phyloP scores from a whole-genome alignment of 352 stramenopile species.

The Phytophthora syringae region DNA sequence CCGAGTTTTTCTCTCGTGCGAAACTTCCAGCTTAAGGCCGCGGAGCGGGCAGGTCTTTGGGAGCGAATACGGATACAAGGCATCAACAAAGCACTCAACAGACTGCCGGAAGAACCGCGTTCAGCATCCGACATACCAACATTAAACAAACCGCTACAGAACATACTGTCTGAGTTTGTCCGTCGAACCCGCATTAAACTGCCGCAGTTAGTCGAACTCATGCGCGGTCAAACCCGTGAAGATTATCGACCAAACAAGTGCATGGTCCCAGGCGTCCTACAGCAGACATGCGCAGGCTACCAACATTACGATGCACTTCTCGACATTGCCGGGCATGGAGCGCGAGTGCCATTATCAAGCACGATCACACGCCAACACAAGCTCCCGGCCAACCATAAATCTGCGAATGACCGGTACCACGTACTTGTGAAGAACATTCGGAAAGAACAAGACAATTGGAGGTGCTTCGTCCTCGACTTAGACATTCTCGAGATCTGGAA shows the following conservation, averaged over 20 bases:
- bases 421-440: slow-evolving; percentile 25
- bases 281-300: background rate
- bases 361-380: background rate
- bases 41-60: background rate
- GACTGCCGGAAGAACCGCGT: background rate
- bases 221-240: slow-evolving; percentile 12
- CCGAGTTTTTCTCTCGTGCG: background rate
- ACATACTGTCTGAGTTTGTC: slow-evolving; percentile 13
- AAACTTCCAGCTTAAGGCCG: background rate
- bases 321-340: background rate
- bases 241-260: slow-evolving; percentile 16
- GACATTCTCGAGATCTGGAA: slow-evolving; percentile 17
- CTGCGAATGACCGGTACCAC: slow-evolving; percentile 2
- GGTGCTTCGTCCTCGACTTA: slow-evolving; percentile 8
- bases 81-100: background rate
- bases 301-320: slow-evolving; percentile 4
- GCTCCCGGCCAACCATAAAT: slow-evolving; percentile 12
- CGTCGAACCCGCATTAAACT: slow-evolving; percentile 1
- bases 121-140: background rate
- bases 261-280: background rate
- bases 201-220: slow-evolving; percentile 8
- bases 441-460: slow-evolving; percentile 12
- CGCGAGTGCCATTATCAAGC: background rate
- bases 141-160: slow-evolving; percentile 16
- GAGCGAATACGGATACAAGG: background rate